Evolutionary conservation across 805 yeast genomes (phyloP).

Genomic region (Candida krabiensis): DNA sequence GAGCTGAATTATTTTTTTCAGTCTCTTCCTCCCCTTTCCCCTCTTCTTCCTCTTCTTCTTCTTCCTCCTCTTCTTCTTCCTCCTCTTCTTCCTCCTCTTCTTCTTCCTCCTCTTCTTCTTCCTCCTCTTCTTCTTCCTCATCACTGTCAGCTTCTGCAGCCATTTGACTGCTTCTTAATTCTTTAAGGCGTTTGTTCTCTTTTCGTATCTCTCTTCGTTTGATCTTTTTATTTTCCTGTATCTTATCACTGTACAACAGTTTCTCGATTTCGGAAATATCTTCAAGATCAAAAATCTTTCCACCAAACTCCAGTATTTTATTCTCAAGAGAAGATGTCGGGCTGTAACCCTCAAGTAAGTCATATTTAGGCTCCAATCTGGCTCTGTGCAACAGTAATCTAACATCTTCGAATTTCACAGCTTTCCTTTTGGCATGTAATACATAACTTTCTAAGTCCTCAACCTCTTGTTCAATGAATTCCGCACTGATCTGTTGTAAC

Average conservation of each 20-base stretch:
- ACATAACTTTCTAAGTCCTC: conserved; percentile 36
- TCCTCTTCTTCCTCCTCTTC: conserved; percentile 6
- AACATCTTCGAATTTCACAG: conserved; percentile 35
- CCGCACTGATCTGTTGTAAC: conserved; percentile 35
- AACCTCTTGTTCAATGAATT: conserved; percentile 37
- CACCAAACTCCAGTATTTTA: conserved; percentile 16
- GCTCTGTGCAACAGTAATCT: conserved; percentile 34
- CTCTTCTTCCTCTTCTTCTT: conserved; percentile 6
- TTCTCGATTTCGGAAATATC: conserved; percentile 28
- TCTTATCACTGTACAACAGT: conserved; percentile 21
- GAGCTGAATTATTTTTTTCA: conserved; percentile 5
- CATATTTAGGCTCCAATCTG: conserved; percentile 18
- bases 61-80: conserved; percentile 1
- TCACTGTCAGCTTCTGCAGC: too few species aligned
- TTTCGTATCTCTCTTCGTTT: conserved; percentile 8
- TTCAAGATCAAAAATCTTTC: conserved; percentile 22
- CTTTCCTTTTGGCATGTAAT: conserved; percentile 30
- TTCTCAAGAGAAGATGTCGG: conserved; percentile 10
- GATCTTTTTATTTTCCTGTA: conserved; percentile 11
- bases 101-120: background rate
- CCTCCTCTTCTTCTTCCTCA: conserved; percentile 5
- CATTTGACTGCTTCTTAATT: conserved; percentile 6
- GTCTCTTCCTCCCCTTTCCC: conserved; percentile 4
- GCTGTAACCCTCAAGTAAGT: conserved; percentile 12
- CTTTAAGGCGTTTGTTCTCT: conserved; percentile 8